Evolutionary conservation across 139 green algal species (phyloP), one percentile per base, ranked within the genome.

Genomic region (Coelastrella sp.): DNA sequence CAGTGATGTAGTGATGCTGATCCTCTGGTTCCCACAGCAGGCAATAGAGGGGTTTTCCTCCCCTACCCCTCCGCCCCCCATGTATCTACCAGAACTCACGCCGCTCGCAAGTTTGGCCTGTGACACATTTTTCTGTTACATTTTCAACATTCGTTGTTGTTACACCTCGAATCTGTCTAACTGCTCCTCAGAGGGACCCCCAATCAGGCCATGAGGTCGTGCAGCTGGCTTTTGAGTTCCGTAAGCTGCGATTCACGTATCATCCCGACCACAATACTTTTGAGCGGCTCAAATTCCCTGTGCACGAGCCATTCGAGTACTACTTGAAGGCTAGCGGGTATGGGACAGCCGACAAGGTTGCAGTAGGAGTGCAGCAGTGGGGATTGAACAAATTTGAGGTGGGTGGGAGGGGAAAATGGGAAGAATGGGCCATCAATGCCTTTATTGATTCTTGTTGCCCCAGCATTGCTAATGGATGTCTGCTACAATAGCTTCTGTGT

Each of bases 171-270:
- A 70, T 70, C 5, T 70, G 63, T 70, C 35, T 49, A 49, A 5
- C 35, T 49, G 35, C 35, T 49, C 35, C 35, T 25, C 91, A 93
- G 90, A 89, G 82, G 49, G 91, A 94, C 65, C 84, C 79, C 4
- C 81, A 95, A 9, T 72, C 81, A 66, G 88, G 60, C 3, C 24
- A 93, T 65, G 91, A 94, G 56, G 83, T 72, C 7, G 87, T 93
- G 15, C 94, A 97, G 91, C 59, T 97, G 8, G 92, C 88, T 56
- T 98, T 99, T 91, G 93, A 96, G 59, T 98, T 96, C 91, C 89
- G 96, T 63, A 96, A 97, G 85, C 94, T 97, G 79, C 95, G 94
- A n/a, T 98, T 97, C 89, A 91, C 96, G 9, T 97, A 94, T 84
- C 82, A 96, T 63, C 19, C 59, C 0, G 87, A 94, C 6, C 25